These are phyloP conservation scores for Aegilops umbellulata DNA, from an alignment of 176 grass and related monocot species.

Conservation along the genomic window DNA sequence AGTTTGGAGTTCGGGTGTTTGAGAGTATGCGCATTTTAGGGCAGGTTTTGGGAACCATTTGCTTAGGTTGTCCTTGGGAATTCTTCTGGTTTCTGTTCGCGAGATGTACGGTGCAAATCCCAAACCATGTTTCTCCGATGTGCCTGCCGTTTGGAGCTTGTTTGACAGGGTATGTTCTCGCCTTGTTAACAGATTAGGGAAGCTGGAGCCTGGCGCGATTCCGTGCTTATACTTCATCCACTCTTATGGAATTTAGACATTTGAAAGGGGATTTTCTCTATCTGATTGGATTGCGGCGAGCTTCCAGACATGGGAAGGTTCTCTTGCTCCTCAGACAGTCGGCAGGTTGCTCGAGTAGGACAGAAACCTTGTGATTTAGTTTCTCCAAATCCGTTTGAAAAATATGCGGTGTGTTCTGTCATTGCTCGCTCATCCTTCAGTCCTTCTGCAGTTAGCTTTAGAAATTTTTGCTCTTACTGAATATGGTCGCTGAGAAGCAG, in stretches of 20 bases:
- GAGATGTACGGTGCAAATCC: not conserved
- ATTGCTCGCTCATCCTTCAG: not conserved
- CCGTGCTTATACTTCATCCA: constrained; percentile 5
- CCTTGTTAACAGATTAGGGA: not conserved
- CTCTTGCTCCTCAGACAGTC: not conserved
- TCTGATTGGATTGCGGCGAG: not conserved
- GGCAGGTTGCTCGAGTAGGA: not conserved
- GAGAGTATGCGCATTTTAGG: not conserved
- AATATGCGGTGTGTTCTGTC: not conserved
- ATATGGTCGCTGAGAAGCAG: constrained; percentile 2
- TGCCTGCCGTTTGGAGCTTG: constrained; percentile 10
- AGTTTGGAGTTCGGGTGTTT: constrained; percentile 17
- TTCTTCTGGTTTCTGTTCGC: not conserved
- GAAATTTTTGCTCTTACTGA: not conserved
- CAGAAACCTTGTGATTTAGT: not conserved
- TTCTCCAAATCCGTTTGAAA: not conserved
- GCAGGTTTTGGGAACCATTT: constrained; percentile 25
- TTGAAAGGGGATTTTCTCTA: not conserved
- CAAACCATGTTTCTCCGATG: not conserved
- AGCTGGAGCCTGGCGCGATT: constrained; percentile 6
- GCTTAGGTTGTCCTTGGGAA: constrained; percentile 10
- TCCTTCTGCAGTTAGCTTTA: not conserved
- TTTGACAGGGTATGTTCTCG: not conserved
- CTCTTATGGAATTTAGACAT: not conserved
- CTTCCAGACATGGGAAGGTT: not conserved